A percentile compares a stretch with the other conserved stretches of the same genome.
phyloP scores from a whole-genome alignment of 768 basidiomycete genomes.

The Collybiopsis confluens region DNA sequence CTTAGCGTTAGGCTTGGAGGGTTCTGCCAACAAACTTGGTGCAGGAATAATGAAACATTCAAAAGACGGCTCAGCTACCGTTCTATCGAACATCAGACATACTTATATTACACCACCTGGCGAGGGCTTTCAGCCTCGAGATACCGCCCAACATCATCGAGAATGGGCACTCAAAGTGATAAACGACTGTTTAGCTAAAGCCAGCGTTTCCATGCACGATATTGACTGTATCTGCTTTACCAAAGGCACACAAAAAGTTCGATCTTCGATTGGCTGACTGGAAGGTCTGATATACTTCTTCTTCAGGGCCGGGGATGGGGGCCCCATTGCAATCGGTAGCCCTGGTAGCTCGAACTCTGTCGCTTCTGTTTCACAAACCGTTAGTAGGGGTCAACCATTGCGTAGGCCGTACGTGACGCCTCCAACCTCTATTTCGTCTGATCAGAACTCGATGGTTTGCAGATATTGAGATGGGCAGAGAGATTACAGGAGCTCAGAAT shows the following conservation, averaged over 20 bases:
- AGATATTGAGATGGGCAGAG: conserved; percentile 99
- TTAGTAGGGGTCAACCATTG: conserved; percentile 99
- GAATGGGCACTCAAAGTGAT: conserved; percentile 88
- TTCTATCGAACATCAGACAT: conserved; percentile 91
- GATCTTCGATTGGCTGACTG: not conserved
- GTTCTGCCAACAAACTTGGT: conserved; percentile 97
- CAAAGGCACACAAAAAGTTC: conserved; percentile 61
- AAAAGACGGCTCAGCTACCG: conserved; percentile 63
- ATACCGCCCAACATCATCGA: conserved; percentile 94
- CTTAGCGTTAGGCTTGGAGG: conserved; percentile 94
- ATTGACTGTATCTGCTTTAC: conserved; percentile 96
- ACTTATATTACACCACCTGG: conserved; percentile 99
- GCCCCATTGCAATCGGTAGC: conserved; percentile 94
- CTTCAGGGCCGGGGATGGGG: conserved; percentile 96
- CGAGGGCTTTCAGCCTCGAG: conserved; percentile 93
- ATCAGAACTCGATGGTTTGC: not conserved
- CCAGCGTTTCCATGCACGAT: conserved; percentile 66
- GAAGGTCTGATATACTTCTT: not conserved
- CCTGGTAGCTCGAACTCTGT: conserved; percentile 86
- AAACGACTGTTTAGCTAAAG: conserved; percentile 65
- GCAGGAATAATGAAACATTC: conserved; percentile 87
- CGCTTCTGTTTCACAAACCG: conserved; percentile 84
- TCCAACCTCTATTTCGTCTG: not conserved
- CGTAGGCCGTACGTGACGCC: conserved; percentile 75
- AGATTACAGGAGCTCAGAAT: conserved; percentile 91